Evolutionary conservation across 371 early-diverging fungal species (phyloP).

Genomic region (Dentiscutata heterogama): DNA sequence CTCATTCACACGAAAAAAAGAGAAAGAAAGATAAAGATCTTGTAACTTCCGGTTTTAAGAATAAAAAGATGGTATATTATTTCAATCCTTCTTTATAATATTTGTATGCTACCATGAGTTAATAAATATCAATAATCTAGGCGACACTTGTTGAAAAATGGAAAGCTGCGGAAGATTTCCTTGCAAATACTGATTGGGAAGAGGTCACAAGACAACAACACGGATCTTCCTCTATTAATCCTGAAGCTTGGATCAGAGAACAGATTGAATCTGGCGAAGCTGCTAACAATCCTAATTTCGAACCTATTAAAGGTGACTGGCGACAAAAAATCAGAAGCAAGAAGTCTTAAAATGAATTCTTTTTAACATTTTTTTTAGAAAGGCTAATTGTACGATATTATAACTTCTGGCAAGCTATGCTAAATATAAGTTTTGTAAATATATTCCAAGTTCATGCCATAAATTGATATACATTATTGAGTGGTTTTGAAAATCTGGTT

Average conservation of each 20-base stretch:
- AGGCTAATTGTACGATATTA: too few relatives aligned
- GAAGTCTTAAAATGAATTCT: background rate
- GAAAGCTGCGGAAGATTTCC: slow-evolving; percentile 34
- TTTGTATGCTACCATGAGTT: background rate
- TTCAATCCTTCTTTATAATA: background rate
- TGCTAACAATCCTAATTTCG: slow-evolving; percentile 30
- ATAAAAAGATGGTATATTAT: slow-evolving; percentile 34
- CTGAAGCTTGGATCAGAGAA: slow-evolving; percentile 37
- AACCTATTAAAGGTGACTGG: slow-evolving; percentile 36
- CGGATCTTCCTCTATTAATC: background rate
- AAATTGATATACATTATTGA: too few relatives aligned
- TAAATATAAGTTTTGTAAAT: too few relatives aligned
- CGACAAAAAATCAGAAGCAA: slow-evolving; percentile 22
- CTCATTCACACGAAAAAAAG: background rate
- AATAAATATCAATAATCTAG: background rate
- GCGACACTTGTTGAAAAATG: slow-evolving; percentile 34
- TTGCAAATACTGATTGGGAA: slow-evolving; percentile 32
- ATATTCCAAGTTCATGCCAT: too few relatives aligned
- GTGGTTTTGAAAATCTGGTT: too few relatives aligned
- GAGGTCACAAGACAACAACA: background rate
- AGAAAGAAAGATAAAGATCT: slow-evolving; percentile 27
- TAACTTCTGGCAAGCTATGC: too few relatives aligned
- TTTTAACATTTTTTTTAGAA: too few relatives aligned
- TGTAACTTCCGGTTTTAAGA: slow-evolving; percentile 20
- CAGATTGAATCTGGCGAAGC: slow-evolving; percentile 37